Evolutionary conservation across 257 asterid species (phyloP).

Genomic region (Lycium barbarum): DNA sequence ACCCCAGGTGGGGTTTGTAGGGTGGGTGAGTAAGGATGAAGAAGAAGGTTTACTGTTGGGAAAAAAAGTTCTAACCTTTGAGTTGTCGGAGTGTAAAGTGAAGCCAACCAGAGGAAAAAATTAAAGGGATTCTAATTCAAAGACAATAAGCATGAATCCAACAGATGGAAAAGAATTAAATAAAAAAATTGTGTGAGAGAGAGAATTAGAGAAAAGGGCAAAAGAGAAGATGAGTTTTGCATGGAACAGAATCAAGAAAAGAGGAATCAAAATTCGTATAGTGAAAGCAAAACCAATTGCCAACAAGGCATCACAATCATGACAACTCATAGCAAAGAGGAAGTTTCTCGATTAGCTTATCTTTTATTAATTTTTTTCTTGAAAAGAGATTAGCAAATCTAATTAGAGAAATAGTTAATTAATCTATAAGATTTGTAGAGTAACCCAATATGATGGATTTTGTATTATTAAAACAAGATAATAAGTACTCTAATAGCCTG

Average conservation of each 20-base stretch:
- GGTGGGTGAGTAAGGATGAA: neutral
- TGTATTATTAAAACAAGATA: neutral
- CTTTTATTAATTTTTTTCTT: neutral
- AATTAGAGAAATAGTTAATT: neutral
- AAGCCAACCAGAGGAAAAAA: constrained; percentile 10
- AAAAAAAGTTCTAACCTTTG: constrained; percentile 20
- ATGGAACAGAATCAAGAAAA: constrained; percentile 27
- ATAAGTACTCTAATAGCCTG: neutral
- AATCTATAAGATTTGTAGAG: too few species aligned
- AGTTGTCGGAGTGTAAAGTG: constrained; percentile 27
- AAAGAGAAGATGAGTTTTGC: constrained; percentile 27
- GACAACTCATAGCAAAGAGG: constrained; percentile 24
- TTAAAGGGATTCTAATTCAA: neutral
- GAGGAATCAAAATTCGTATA: neutral
- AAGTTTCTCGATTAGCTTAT: neutral
- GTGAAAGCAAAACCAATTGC: constrained; percentile 22
- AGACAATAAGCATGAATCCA: constrained; percentile 25
- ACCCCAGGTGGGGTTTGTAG: neutral
- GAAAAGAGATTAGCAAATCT: neutral
- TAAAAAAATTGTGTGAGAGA: neutral
- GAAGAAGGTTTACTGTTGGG: constrained; percentile 9
- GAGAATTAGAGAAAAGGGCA: neutral
- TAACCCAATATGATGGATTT: neutral
- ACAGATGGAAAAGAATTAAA: neutral
- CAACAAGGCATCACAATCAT: constrained; percentile 28